Conservation (phyloP, 352 stramenopile species). For the Pythium dissimile region DNA sequence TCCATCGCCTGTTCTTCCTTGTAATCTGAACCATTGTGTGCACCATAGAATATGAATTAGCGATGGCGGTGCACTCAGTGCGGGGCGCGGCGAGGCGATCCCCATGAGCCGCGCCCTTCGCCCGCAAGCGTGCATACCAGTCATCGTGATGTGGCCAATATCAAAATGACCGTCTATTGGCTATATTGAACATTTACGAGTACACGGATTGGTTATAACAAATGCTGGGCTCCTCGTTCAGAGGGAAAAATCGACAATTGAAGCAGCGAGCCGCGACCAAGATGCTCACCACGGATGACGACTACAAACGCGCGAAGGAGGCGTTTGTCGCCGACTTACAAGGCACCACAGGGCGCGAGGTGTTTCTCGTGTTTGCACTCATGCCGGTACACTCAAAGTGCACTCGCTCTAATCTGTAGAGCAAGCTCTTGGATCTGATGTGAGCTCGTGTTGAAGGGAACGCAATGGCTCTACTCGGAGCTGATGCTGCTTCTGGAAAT, state of each 20-base stretch:
- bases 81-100: neutral
- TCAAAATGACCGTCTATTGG: slow-evolving; percentile 21
- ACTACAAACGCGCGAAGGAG: slow-evolving; percentile 85
- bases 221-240: neutral
- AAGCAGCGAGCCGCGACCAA: neutral
- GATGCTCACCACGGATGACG: slow-evolving; percentile 50
- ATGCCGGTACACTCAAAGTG: slow-evolving; percentile 69
- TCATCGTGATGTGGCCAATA: slow-evolving; percentile 28
- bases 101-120: slow-evolving; percentile 1
- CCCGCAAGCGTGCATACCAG: slow-evolving; percentile 30
- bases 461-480: slow-evolving; percentile 83
- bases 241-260: neutral
- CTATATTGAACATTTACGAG: slow-evolving; percentile 10
- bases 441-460: slow-evolving; percentile 29
- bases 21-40: slow-evolving; percentile 43
- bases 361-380: slow-evolving; percentile 74
- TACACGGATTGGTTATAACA: slow-evolving; percentile 19
- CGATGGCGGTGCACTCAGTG: too few relatives aligned
- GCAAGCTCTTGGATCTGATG: neutral
- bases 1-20: slow-evolving; percentile 87
- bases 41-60: too few relatives aligned
- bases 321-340: slow-evolving; percentile 69
- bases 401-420: neutral
- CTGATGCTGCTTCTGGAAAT: slow-evolving; percentile 72
- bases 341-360: slow-evolving; percentile 65